Evolutionary conservation across 2,329 filamentous ascomycete genomes (phyloP).

Genomic region (Pezicula rhizophila): DNA sequence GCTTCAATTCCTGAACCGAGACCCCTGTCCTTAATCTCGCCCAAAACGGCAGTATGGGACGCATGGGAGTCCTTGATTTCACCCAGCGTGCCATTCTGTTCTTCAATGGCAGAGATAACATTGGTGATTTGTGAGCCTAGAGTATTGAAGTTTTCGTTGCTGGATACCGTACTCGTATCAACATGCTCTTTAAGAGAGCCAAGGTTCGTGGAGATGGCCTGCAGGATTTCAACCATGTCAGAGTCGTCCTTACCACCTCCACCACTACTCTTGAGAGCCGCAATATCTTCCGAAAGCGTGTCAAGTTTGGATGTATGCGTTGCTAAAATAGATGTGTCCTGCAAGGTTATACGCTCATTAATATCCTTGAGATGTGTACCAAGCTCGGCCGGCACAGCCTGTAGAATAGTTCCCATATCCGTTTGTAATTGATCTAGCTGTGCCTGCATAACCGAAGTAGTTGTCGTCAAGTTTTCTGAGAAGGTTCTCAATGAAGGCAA

Average conservation of each 20-base stretch:
- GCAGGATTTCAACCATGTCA: conserved; percentile 13
- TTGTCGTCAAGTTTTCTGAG: conserved; percentile 19
- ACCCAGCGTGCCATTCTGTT: neutral
- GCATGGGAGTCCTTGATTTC: conserved; percentile 2
- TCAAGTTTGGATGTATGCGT: conserved; percentile 20
- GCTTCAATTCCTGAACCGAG: neutral
- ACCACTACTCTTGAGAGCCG: conserved; percentile 8
- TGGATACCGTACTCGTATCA: neutral
- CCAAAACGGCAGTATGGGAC: neutral
- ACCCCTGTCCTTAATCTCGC: neutral
- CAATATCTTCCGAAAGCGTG: conserved; percentile 17
- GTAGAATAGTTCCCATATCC: conserved; percentile 20
- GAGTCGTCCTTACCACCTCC: conserved; percentile 7
- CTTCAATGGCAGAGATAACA: neutral
- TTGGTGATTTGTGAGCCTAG: conserved; percentile 1
- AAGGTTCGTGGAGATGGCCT: conserved; percentile 11
- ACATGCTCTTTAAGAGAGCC: neutral
- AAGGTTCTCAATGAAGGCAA: conserved; percentile 15
- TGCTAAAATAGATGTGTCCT: conserved; percentile 13
- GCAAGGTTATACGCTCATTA: conserved; percentile 10
- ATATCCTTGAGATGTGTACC: conserved; percentile 18
- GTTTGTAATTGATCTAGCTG: conserved; percentile 25
- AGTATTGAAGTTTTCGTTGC: neutral
- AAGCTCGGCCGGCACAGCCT: conserved; percentile 18
- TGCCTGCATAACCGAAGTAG: conserved; percentile 20